These are phyloP conservation scores for Linnemannia hyalina DNA, from an alignment of 192 early-diverging fungal genomes.

Conservation along the genomic window DNA sequence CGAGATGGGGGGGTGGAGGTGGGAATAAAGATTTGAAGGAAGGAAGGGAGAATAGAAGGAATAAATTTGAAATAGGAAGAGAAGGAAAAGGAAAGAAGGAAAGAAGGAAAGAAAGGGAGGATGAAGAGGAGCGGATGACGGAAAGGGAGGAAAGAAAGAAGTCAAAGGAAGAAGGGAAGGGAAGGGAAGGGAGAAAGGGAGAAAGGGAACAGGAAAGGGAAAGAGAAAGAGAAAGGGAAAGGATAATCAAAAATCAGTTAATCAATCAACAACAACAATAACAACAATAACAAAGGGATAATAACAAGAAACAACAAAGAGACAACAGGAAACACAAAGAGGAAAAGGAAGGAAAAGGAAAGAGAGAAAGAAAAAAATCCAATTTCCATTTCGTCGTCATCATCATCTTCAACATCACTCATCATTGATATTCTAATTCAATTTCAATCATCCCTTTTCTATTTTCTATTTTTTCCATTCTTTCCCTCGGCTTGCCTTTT, in stretches of 20 bases:
- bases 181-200: not conserved
- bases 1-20: not conserved
- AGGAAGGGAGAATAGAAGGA: not conserved
- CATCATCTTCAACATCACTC: not conserved
- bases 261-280: not conserved
- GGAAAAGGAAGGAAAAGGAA: not conserved
- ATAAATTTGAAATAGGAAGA: not conserved
- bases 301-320: not conserved
- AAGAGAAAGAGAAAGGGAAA: not conserved
- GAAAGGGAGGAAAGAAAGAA: not conserved
- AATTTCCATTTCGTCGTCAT: conserved; percentile 1
- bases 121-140: not conserved
- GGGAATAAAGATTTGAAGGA: not conserved
- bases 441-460: not conserved
- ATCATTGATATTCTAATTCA: no score
- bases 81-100: not conserved
- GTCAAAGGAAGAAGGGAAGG: conserved; percentile 6
- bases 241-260: not conserved
- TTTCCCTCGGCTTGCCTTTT: no score
- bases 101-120: not conserved
- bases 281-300: not conserved
- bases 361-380: not conserved
- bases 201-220: conserved; percentile 3
- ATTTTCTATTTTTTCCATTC: not conserved
- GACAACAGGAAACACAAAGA: not conserved